Conservation (phyloP, 2,329 filamentous ascomycete genomes). For the Calonectria crousiana region DNA sequence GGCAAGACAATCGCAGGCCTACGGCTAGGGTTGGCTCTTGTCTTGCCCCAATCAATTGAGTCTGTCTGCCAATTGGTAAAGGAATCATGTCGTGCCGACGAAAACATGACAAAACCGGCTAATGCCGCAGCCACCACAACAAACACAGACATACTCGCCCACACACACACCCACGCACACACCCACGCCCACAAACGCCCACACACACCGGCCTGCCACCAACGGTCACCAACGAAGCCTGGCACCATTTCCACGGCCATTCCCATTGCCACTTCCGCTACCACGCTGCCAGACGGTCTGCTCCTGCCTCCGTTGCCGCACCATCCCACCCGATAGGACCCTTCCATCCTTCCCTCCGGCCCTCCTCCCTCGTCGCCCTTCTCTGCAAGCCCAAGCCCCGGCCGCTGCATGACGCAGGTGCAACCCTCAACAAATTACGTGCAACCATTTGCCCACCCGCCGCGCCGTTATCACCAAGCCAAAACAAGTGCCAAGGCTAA, state of each 20-base stretch:
- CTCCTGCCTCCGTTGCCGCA: not conserved
- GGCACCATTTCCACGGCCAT: not conserved
- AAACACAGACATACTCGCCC: not conserved
- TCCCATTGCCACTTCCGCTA: not conserved
- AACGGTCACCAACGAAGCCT: constrained; percentile 5
- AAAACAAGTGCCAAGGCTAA: constrained; percentile 14
- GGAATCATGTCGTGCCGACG: constrained; percentile 6
- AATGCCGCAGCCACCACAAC: constrained; percentile 9
- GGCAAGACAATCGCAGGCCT: not conserved
- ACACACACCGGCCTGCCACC: not conserved
- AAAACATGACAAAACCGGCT: not conserved
- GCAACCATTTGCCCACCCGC: constrained; percentile 17
- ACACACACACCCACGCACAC: not conserved
- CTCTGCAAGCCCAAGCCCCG: not conserved
- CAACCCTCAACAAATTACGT: constrained; percentile 30
- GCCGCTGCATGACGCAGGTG: constrained; percentile 27
- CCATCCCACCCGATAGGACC: not conserved
- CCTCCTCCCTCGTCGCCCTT: not conserved
- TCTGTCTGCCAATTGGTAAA: not conserved
- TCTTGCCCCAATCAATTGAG: not conserved
- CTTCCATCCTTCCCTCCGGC: not conserved
- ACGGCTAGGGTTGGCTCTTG: not conserved
- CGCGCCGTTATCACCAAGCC: not conserved
- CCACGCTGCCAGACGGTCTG: not conserved
- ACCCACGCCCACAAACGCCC: not conserved